phyloP scores from a whole-genome alignment of 352 stramenopile species.

The Phytophthora sojae region DNA sequence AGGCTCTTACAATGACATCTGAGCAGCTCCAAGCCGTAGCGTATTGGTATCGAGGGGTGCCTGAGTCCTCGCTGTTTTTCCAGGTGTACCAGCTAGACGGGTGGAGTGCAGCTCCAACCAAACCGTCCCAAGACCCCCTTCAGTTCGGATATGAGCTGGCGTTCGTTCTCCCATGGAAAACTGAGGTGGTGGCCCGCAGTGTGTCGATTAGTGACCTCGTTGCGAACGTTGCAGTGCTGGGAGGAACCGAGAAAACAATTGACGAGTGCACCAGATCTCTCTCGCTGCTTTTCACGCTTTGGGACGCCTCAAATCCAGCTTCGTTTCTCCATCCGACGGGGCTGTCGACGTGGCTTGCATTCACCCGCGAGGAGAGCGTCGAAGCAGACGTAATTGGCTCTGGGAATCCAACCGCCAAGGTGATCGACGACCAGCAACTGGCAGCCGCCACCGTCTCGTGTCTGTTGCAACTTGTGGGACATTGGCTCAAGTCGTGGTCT shows the following conservation, averaged over 20 bases:
- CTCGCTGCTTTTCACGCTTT: constrained; percentile 47
- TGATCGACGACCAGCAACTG: constrained; percentile 30
- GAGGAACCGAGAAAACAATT: constrained; percentile 13
- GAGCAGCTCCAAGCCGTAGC: constrained; percentile 42
- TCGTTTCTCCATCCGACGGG: constrained; percentile 52
- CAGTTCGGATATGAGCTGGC: constrained; percentile 57
- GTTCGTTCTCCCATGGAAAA: constrained; percentile 46
- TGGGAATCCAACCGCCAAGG: constrained; percentile 14
- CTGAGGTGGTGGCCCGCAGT: constrained; percentile 24
- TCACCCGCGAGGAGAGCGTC: constrained; percentile 22
- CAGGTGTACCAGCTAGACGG: constrained; percentile 46
- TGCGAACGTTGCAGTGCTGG: constrained; percentile 38
- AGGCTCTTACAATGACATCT: constrained; percentile 39
- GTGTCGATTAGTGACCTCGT: constrained; percentile 41
- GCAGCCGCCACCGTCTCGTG: constrained; percentile 37
- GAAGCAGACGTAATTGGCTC: constrained; percentile 19
- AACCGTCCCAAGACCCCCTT: constrained; percentile 39
- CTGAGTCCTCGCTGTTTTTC: constrained; percentile 53
- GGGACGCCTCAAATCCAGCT: constrained; percentile 41
- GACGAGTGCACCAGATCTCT: constrained; percentile 42
- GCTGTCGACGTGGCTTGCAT: constrained; percentile 38
- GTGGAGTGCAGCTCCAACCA: constrained; percentile 37
- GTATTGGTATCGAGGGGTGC: constrained; percentile 51
- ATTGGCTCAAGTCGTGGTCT: constrained; percentile 68
- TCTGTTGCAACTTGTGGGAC: constrained; percentile 43